Evolutionary conservation across 2,329 filamentous ascomycete species (phyloP), one percentile per base, ranked within the genome.

Genomic region (Penicillium sp.): DNA sequence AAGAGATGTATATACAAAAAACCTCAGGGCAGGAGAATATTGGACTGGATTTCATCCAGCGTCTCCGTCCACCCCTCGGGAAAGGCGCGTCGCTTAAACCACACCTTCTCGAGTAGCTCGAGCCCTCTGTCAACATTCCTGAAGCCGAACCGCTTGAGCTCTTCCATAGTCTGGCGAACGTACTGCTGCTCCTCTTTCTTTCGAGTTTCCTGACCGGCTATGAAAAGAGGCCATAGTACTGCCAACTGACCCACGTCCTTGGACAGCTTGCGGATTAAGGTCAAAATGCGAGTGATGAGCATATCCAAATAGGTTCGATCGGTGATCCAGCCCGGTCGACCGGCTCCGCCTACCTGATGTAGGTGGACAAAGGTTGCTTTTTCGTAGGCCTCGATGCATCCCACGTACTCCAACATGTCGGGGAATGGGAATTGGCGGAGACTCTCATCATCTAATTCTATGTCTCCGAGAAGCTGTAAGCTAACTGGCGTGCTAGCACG

Each of bases 321-420:
- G 1, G 60, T 50, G 13, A 62, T 62, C 48, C 59, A 57, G 20
- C 59, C 58, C 2, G 61, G 61, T 38, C 66, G 64, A 6, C 57
- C 64, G 12, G 62, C 65, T 6, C 57, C 63, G n/a, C 54, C 60
- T 7, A 69, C 54, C 49, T 67, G 64, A 44, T 69, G 63, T 5
- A 70, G 54, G 47, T 64, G 67, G 2, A 70, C 57, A 20, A 66
- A 63, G 2, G 67, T 69, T 6, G 67, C 67, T 44, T 69, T 69
- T 37, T 70, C 67, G 44, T 69, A 69, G 1, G 67, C 65, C 45
- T 69, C 66, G 35, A 70, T 62, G 43, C 67, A 69, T 13, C 66
- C 67, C 4, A 59, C 64, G 49, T 68, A 68, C 39, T 69, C 67
- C 1, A 69, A 40, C 7, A 69, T 52, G n/a, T 66, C 62, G 0